Evolutionary conservation across 2,329 filamentous ascomycete species (phyloP).

Genomic region (Fusarium nisikadoi): DNA sequence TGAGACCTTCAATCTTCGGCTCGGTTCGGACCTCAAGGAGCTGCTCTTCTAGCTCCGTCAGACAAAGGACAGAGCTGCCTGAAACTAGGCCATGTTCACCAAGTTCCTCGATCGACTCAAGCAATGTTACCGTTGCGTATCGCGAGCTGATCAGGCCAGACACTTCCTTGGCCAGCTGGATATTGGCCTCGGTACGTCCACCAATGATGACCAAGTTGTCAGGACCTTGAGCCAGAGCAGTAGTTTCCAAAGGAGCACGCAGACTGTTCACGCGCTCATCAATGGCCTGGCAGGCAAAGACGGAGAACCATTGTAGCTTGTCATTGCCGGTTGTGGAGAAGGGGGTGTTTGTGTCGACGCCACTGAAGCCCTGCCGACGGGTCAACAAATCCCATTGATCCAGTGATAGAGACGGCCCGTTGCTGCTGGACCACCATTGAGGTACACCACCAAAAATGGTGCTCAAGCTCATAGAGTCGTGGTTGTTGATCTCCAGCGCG

Average conservation of each 20-base stretch:
- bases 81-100: neutral
- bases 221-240: neutral
- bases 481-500: neutral
- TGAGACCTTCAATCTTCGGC: neutral
- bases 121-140: neutral
- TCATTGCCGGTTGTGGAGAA: neutral
- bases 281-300: neutral
- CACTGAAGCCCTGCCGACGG: neutral
- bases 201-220: neutral
- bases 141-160: neutral
- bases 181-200: neutral
- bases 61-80: neutral
- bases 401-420: neutral
- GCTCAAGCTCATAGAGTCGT: neutral
- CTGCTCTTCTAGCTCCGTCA: neutral
- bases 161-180: neutral
- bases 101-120: neutral
- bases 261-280: neutral
- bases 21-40: neutral
- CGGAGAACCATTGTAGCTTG: neutral
- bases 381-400: neutral
- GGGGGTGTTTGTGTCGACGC: neutral
- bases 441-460: constrained; percentile 2
- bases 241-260: neutral
- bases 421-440: constrained; percentile 3